Conservation (phyloP, 805 yeast species). For the Nakazawaea laoshanensis region DNA sequence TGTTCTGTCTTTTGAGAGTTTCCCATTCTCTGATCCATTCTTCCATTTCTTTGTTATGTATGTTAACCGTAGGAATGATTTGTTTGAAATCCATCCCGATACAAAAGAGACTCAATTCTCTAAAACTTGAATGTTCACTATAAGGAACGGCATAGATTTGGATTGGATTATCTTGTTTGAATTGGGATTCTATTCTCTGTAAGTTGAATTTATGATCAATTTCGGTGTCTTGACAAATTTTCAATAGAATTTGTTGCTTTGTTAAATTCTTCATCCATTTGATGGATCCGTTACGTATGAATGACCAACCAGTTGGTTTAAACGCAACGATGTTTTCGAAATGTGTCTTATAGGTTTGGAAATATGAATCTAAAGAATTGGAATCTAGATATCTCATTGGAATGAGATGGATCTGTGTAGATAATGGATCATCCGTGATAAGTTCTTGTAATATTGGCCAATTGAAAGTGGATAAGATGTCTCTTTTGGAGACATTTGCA, state of each 20-base stretch:
- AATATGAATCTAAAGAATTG: constrained; percentile 38
- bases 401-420: constrained; percentile 62
- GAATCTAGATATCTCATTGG: constrained; percentile 51
- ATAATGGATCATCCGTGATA: constrained; percentile 34
- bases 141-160: constrained; percentile 70
- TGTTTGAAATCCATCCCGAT: constrained; percentile 36
- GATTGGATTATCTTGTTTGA: constrained; percentile 22
- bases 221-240: constrained; percentile 8
- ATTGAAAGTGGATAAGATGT: constrained; percentile 35
- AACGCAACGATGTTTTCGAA: constrained; percentile 64
- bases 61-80: constrained; percentile 76
- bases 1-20: constrained; percentile 10
- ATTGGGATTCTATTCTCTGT: constrained; percentile 21
- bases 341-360: constrained; percentile 32
- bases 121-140: constrained; percentile 87
- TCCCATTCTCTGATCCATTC: constrained; percentile 28
- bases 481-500: constrained; percentile 38
- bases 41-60: constrained; percentile 22
- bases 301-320: constrained; percentile 91
- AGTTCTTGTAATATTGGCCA: constrained; percentile 32
- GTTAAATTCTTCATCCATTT: constrained; percentile 13
- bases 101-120: constrained; percentile 67
- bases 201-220: constrained; percentile 13
- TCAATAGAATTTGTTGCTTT: constrained; percentile 9
- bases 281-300: constrained; percentile 20